Evolutionary conservation across 2,329 filamentous ascomycete species (phyloP), one percentile per base, ranked within the genome.

Genomic region (Penicillium occitanis): DNA sequence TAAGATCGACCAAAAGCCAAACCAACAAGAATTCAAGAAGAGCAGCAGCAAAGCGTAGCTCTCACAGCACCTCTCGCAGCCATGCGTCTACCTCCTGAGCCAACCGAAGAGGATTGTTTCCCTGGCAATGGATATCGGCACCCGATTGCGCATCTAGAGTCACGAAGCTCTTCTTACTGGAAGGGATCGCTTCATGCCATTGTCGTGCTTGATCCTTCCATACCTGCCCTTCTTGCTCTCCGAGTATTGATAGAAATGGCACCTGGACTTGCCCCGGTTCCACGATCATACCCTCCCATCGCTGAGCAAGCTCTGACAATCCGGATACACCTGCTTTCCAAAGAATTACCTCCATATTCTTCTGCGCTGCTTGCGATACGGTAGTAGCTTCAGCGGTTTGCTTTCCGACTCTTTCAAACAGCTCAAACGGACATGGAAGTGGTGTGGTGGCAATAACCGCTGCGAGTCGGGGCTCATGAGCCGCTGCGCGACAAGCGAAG

Each of bases 101-200:
- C 28, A 55, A 55, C 25, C 51, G 33, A 35, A 55, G 51, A 30
- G 51, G 51, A 10, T 55, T 55, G 51, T 22, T 30, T 55, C 51
- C 51, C 19, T 55, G 51, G 22, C 51, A 55, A 33, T 55, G 51
- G 19, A 55, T 33, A 22, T 55, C 51, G 10, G 51, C 51, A 19
- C 51, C 51, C 33, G 51, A 55, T 55, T 55, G 51, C 28, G 51
- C 51, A 55, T 35, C 51, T 22, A 55, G 14, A 55, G 25, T 55
- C 51, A 55, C 51, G 51, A 55, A 55, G 51, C 51, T 55, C 51
- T 55, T 55, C 25, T 55, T 55, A 8, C 51, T 33, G 14, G 51
- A 55, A 35, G 51, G 51, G 8, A 55, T 55, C 19, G 33, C 25
- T 30, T 55, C 51, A 55, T 55, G 51, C 51, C 33, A 55, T 22